Percentiles rank a stretch among this genome's conserved stretches.
These are phyloP conservation scores for Vigna mungo DNA, from an alignment of 306 rosid genomes.

Conservation along the genomic window DNA sequence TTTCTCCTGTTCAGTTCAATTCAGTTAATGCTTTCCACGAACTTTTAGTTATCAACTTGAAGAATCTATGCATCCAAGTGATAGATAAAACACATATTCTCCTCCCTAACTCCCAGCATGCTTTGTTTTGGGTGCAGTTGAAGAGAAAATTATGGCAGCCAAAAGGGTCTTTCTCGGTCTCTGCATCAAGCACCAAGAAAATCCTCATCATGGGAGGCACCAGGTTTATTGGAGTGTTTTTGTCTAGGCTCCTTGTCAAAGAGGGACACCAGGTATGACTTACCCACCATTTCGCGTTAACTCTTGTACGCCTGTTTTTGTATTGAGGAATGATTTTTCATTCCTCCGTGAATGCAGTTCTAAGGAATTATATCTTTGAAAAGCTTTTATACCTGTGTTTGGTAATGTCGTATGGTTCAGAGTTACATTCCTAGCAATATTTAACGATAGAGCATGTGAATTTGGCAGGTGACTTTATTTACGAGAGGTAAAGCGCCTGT, in stretches of 20 bases:
- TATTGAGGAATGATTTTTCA: neutral
- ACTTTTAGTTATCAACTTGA: neutral
- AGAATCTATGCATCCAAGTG: neutral
- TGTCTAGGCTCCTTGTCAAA: conserved; percentile 92
- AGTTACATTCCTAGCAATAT: neutral
- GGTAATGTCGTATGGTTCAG: neutral
- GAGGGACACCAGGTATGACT: conserved; percentile 88
- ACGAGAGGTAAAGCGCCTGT: conserved; percentile 96
- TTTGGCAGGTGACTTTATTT: conserved; percentile 88
- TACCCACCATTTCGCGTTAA: neutral
- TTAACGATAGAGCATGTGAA: conserved; percentile 7
- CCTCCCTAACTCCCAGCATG: neutral
- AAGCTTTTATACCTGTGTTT: neutral
- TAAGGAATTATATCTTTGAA: neutral
- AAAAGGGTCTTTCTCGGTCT: conserved; percentile 65
- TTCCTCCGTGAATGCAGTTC: neutral
- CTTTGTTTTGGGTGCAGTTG: conserved; percentile 51
- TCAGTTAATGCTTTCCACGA: neutral
- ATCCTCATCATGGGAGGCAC: conserved; percentile 98
- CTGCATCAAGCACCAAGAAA: conserved; percentile 84
- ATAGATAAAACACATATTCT: neutral
- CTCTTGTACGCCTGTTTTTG: neutral
- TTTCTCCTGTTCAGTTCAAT: neutral
- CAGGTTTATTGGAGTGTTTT: conserved; percentile 88
- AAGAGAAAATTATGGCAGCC: conserved; percentile 70